Percentiles rank a stretch among this genome's conserved stretches.
Evolutionary conservation across 2,329 filamentous ascomycete species (phyloP).

Genomic region (Colletotrichum tropicicola): DNA sequence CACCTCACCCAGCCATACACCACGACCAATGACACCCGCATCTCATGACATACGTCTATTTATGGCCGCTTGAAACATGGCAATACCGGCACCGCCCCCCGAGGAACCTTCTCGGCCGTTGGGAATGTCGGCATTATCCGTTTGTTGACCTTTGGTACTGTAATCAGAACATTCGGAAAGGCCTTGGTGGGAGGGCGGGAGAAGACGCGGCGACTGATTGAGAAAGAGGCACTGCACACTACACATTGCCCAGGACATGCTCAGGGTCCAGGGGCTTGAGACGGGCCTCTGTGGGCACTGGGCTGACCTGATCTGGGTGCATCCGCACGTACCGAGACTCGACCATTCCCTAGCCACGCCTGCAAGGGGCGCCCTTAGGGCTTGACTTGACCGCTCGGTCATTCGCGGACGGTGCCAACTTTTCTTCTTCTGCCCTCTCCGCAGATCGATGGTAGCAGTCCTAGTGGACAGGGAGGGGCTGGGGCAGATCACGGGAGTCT

Average conservation of each 20-base stretch:
- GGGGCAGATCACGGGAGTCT: slow-evolving; percentile 19
- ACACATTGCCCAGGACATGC: background rate
- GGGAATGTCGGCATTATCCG: background rate
- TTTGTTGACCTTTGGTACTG: background rate
- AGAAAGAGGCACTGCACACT: background rate
- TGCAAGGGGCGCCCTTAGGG: slow-evolving; percentile 19
- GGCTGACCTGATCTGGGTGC: slow-evolving; percentile 6
- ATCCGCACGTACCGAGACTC: slow-evolving; percentile 17
- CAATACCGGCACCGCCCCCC: slow-evolving; percentile 12
- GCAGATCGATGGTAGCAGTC: slow-evolving; percentile 29
- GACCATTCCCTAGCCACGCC: slow-evolving; percentile 4
- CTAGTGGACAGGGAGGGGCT: slow-evolving; percentile 23
- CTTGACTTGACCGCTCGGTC: slow-evolving; percentile 9
- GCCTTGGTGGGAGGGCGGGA: background rate
- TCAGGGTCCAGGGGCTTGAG: slow-evolving; percentile 19
- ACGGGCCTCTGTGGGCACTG: slow-evolving; percentile 4
- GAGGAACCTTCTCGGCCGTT: slow-evolving; percentile 12
- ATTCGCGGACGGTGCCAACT: background rate
- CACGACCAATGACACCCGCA: background rate
- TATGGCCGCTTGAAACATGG: slow-evolving; percentile 16
- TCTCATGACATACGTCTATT: slow-evolving; percentile 9
- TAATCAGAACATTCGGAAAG: background rate
- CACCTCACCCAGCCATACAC: background rate
- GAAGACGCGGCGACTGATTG: background rate
- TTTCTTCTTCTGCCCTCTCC: slow-evolving; percentile 28